phyloP scores from a whole-genome alignment of 1,284 basidiomycete genomes.

The Trametes sp. region DNA sequence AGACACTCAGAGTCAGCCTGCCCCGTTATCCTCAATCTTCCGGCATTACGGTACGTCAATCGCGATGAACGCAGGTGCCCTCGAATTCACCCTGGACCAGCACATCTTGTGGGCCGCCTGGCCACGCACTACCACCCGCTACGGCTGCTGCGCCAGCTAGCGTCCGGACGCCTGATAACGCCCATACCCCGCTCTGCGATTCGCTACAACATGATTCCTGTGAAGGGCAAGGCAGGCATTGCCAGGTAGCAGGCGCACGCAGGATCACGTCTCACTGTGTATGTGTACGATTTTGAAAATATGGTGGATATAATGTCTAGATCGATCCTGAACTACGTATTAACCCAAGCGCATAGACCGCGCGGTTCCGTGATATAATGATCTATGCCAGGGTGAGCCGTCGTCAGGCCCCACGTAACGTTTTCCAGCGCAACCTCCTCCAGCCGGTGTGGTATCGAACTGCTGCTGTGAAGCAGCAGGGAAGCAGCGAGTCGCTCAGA shows the following conservation, averaged over 20 bases:
- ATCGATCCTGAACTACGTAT: not conserved
- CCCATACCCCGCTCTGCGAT: conserved; percentile 36
- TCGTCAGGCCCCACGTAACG: no score
- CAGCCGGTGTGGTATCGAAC: no score
- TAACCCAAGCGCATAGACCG: not conserved
- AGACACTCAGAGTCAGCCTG: conserved; percentile 32
- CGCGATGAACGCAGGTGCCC: not conserved
- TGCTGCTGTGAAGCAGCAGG: no score
- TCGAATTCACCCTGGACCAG: conserved; percentile 15
- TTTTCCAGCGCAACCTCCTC: no score
- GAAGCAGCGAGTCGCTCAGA: no score
- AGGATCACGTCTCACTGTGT: no score
- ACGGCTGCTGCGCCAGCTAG: conserved; percentile 35
- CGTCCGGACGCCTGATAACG: conserved; percentile 31
- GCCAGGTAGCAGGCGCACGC: no score
- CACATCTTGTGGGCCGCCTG: conserved; percentile 34
- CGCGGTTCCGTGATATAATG: not conserved
- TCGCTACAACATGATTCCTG: conserved; percentile 38
- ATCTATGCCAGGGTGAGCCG: no score
- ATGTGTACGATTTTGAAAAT: no score
- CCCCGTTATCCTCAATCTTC: conserved; percentile 36
- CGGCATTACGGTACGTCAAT: conserved; percentile 36
- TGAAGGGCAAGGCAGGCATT: not conserved
- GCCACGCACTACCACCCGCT: conserved; percentile 37
- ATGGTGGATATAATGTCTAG: no score